Conservation (phyloP, 257 asterid species). For the Solanum pimpinellifolium region DNA sequence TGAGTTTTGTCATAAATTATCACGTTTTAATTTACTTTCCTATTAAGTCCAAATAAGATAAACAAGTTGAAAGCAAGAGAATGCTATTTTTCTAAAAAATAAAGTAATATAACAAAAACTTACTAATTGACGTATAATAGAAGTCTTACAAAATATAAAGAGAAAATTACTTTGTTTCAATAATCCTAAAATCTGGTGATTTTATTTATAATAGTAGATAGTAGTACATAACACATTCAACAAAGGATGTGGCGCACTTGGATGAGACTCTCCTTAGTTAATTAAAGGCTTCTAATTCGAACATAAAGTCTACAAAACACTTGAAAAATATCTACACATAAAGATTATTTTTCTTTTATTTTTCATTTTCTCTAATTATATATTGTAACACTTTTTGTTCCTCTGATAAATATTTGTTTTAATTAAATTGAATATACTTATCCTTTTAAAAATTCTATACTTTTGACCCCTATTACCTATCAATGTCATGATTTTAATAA, state of each 20-base stretch:
- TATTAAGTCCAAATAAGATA: no score
- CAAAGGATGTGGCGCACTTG: not conserved
- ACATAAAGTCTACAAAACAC: rapidly evolving
- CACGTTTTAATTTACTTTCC: not conserved
- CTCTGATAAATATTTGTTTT: not conserved
- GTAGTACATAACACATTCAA: not conserved
- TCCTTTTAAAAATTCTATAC: not conserved
- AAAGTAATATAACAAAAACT: not conserved
- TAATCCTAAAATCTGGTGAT: not conserved
- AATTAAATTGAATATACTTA: no score
- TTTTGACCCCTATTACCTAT: not conserved
- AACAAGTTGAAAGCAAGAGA: not conserved
- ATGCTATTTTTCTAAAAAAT: not conserved
- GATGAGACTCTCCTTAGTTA: no score
- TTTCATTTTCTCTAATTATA: no score
- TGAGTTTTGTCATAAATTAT: not conserved
- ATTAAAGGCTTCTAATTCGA: no score
- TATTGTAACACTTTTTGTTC: not conserved
- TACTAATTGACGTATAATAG: not conserved
- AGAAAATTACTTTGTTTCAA: not conserved
- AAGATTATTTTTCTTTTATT: not conserved
- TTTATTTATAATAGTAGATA: no score
- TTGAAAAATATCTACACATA: no score
- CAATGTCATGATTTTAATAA: not conserved
- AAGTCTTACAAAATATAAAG: not conserved